These are phyloP conservation scores for Phytophthora fragariae DNA, from an alignment of 352 stramenopile species.

Conservation along the genomic window DNA sequence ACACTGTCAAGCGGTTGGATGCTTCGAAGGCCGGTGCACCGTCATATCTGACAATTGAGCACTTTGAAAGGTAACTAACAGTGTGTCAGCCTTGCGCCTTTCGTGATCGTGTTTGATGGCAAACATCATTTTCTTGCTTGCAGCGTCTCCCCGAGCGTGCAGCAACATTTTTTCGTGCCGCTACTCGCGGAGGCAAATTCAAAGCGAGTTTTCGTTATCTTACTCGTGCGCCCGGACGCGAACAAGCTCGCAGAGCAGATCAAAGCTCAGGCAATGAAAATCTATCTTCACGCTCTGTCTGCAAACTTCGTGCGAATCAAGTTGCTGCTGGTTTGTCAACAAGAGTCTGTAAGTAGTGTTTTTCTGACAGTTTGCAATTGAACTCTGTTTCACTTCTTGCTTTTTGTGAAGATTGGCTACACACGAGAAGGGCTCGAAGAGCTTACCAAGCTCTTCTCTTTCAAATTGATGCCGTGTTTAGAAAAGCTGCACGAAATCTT, in stretches of 20 bases:
- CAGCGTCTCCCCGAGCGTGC: constrained; percentile 61
- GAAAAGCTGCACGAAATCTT: constrained; percentile 62
- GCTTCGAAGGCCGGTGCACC: constrained; percentile 31
- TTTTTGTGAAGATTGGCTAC: constrained; percentile 61
- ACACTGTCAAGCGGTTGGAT: constrained; percentile 23
- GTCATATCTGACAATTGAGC: constrained; percentile 62
- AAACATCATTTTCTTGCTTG: background rate
- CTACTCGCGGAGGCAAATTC: constrained; percentile 53
- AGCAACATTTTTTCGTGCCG: constrained; percentile 73
- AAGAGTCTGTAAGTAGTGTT: constrained; percentile 44
- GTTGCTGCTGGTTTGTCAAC: constrained; percentile 58
- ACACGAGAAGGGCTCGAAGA: constrained; percentile 64
- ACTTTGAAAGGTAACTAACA: constrained; percentile 56
- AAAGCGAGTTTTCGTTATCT: constrained; percentile 65
- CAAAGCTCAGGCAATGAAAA: constrained; percentile 40
- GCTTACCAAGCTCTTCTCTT: constrained; percentile 38
- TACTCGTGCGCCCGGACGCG: constrained; percentile 59
- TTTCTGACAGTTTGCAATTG: background rate
- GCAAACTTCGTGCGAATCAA: constrained; percentile 59
- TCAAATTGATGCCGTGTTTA: constrained; percentile 53
- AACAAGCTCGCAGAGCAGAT: constrained; percentile 73
- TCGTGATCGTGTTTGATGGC: background rate
- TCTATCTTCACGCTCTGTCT: constrained; percentile 54
- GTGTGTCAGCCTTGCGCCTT: background rate
- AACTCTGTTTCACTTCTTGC: background rate